Base-by-base conservation (phyloP, 352 stramenopile genomes). In the Halophytophthora batemanensis region DNA sequence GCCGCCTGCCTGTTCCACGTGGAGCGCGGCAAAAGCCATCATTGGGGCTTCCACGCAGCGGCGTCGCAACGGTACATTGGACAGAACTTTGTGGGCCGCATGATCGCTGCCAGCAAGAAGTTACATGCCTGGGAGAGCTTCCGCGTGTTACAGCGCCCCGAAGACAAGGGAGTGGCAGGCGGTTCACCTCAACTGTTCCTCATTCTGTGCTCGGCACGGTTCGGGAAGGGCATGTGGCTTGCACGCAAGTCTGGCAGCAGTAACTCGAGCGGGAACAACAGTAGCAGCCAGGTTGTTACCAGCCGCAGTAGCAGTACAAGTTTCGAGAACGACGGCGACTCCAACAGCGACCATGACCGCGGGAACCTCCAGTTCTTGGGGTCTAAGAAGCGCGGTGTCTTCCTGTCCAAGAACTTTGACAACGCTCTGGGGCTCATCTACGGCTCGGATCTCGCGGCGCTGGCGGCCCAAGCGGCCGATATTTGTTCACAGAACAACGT, bases 181-280 rank as follows among this genome's bases (percentile, higher is more conserved):
- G 64, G 52, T 15, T 69, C 62, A 39, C 66, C 56, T 6, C 52
- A 50, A 17, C 66, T 93, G 15, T 87, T 90, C 49, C 41, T 93
- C 29, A 82, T 93, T 35, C 43, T 93, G 29, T 87, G 80, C 59
- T 88, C 77, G 8, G 71, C 80, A 3, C 71, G 82, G 7, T 93
- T 93, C 21, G 82, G 82, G 14, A 90, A 91, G 49, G 80, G 80
- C 56, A 90, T 90, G 80, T 93, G 76, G 74, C 64, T 88, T 23
- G 76, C 74, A 13, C 76, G 82, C 19, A 77, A 74, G 28, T 29
- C 53, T 3, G 61, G 52, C 11, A 56, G 17, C 13, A 50, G 13
- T 23, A 3, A 37, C 14, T 49, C 33, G 17, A 31, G 43, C 17
- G 7, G 17, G 1, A 17, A 40, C 31, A 15, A 40, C 1, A 61